Conservation (phyloP, 352 stramenopile genomes). For the Phytophthora citricola region DNA sequence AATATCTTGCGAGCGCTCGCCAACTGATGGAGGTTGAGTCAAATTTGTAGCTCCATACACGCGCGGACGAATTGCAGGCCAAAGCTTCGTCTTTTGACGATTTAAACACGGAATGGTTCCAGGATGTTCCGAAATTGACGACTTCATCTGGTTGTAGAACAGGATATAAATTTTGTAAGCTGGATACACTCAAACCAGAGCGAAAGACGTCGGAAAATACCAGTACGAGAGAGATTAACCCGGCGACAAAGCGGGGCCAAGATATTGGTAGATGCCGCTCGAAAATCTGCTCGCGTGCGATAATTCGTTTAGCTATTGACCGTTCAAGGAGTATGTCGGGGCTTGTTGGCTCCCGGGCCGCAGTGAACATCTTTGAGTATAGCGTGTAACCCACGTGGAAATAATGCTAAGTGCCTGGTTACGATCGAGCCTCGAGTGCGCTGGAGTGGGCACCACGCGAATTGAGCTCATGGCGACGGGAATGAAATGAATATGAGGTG, state of each 20-base stretch:
- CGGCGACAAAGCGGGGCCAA: conserved; percentile 22
- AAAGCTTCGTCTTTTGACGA: conserved; percentile 15
- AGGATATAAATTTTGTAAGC: conserved; percentile 18
- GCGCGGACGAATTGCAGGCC: neutral
- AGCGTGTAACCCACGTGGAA: conserved; percentile 8
- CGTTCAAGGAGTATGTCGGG: conserved; percentile 10
- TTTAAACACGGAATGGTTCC: conserved; percentile 41
- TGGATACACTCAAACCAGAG: conserved; percentile 27
- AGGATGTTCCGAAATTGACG: conserved; percentile 33
- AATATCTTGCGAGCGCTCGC: conserved; percentile 36
- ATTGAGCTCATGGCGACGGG: conserved; percentile 1
- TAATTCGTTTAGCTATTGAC: conserved; percentile 17
- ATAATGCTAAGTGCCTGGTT: neutral
- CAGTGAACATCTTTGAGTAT: neutral
- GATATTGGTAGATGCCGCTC: conserved; percentile 30
- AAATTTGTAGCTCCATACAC: conserved; percentile 50
- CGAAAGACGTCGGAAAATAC: conserved; percentile 46
- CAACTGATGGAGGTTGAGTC: conserved; percentile 43
- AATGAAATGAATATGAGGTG: neutral
- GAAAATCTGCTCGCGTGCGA: conserved; percentile 23
- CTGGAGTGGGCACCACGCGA: conserved; percentile 2
- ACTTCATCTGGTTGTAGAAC: conserved; percentile 41
- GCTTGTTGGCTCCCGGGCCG: neutral
- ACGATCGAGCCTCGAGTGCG: neutral
- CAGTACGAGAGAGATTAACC: conserved; percentile 30